These are phyloP conservation scores for Erodium maritimum DNA, from an alignment of 345 rosid genomes.

Conservation along the genomic window DNA sequence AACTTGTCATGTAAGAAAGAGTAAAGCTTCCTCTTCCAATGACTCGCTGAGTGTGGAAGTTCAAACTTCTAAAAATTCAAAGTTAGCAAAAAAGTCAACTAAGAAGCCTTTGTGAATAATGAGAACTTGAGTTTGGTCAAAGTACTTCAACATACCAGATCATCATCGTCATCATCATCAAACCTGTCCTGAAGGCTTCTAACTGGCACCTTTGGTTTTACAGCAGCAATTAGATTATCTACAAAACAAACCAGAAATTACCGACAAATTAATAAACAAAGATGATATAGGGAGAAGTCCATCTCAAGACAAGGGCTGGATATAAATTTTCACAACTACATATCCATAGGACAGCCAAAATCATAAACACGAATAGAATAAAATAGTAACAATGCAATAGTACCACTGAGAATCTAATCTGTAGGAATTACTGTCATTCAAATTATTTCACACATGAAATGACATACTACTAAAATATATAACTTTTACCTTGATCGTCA, in stretches of 20 bases:
- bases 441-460: too few relatives aligned
- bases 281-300: background rate
- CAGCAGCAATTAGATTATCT: conserved; percentile 70
- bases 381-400: background rate
- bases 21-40: conserved; percentile 61
- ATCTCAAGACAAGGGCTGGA: background rate
- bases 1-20: conserved; percentile 48
- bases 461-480: background rate
- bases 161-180: conserved; percentile 50
- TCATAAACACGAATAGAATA: background rate
- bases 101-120: background rate
- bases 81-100: conserved; percentile 1
- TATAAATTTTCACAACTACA: background rate
- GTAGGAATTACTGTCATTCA: background rate
- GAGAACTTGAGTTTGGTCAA: conserved; percentile 4
- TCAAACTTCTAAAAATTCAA: conserved; percentile 47
- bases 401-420: background rate
- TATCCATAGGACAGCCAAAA: background rate
- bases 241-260: conserved; percentile 9
- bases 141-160: conserved; percentile 31
- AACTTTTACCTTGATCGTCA: too few relatives aligned
- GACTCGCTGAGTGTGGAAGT: conserved; percentile 58
- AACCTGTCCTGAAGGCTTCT: conserved; percentile 32
- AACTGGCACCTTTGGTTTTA: conserved; percentile 59
- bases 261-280: background rate